Percentiles rank a stretch among this genome's conserved stretches.
Conservation (phyloP, 78 protist species). For the Thecamonas trahens region DNA sequence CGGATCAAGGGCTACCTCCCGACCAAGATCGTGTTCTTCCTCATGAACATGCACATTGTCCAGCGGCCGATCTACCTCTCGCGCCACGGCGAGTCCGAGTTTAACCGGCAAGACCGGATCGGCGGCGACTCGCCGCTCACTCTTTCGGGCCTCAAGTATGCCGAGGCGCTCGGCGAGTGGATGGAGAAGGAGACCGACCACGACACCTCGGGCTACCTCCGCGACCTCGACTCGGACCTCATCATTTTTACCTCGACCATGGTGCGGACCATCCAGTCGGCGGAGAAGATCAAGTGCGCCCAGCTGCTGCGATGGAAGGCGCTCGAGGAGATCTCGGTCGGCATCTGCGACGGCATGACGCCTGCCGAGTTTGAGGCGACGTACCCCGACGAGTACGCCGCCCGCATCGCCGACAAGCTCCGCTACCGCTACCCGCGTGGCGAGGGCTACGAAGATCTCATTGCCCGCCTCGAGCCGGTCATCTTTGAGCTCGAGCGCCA, state of each 20-base stretch:
- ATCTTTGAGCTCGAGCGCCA: slow-evolving; percentile 76
- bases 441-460: slow-evolving; percentile 81
- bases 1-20: slow-evolving; percentile 54
- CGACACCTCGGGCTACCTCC: background rate
- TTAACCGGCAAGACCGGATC: slow-evolving; percentile 53
- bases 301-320: slow-evolving; percentile 49
- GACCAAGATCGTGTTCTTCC: slow-evolving; percentile 52
- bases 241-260: background rate
- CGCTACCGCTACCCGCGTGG: slow-evolving; percentile 85
- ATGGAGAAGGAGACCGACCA: background rate
- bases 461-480: slow-evolving; percentile 77
- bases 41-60: slow-evolving; percentile 66
- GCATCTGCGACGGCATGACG: slow-evolving; percentile 89
- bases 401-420: slow-evolving; percentile 62
- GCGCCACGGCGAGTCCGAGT: slow-evolving; percentile 85
- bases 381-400: slow-evolving; percentile 58
- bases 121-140: slow-evolving; percentile 88
- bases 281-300: background rate
- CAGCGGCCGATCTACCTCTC: slow-evolving; percentile 70
- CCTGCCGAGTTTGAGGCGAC: slow-evolving; percentile 62
- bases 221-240: background rate
- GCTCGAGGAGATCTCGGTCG: slow-evolving; percentile 90
- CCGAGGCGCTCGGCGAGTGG: slow-evolving; percentile 53
- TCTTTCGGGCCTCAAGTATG: slow-evolving; percentile 57
- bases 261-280: slow-evolving; percentile 11